These are phyloP conservation scores for Globisporangium viniferum DNA, from an alignment of 352 stramenopile species.

Conservation along the genomic window DNA sequence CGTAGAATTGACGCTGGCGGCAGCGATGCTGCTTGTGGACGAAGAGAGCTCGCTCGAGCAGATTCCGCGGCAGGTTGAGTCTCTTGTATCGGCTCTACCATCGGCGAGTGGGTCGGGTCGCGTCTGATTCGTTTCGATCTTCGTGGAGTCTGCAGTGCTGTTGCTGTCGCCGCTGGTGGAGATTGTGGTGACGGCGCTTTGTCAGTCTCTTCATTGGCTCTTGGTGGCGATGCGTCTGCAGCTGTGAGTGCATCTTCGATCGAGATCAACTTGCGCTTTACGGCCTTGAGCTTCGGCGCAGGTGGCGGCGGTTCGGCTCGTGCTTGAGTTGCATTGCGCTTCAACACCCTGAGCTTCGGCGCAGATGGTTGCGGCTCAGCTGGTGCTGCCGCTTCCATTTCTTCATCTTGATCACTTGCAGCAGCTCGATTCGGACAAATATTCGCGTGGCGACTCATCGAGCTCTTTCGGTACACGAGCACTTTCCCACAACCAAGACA, in stretches of 20 bases:
- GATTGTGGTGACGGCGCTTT: background rate
- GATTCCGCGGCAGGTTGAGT: background rate
- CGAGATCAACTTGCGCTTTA: constrained; percentile 6
- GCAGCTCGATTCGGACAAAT: background rate
- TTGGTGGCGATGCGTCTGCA: background rate
- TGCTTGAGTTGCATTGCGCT: background rate
- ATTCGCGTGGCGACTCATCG: background rate
- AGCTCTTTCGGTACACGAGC: background rate
- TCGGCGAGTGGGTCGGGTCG: constrained; percentile 7
- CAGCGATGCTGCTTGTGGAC: background rate
- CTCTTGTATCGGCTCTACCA: background rate
- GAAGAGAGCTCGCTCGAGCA: background rate
- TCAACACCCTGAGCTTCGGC: background rate
- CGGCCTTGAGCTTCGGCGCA: background rate
- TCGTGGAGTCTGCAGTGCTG: constrained; percentile 6
- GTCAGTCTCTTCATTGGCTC: background rate
- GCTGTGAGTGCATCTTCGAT: background rate
- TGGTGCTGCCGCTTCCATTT: background rate
- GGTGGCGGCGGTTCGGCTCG: background rate
- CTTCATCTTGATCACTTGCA: background rate
- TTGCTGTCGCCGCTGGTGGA: background rate
- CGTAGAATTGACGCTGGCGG: background rate
- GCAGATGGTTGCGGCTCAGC: background rate
- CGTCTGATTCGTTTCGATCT: constrained; percentile 11
- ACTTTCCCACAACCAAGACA: constrained; percentile 1